Conservation (phyloP, 2,329 filamentous ascomycete genomes). For the Akanthomyces dipterigenus region DNA sequence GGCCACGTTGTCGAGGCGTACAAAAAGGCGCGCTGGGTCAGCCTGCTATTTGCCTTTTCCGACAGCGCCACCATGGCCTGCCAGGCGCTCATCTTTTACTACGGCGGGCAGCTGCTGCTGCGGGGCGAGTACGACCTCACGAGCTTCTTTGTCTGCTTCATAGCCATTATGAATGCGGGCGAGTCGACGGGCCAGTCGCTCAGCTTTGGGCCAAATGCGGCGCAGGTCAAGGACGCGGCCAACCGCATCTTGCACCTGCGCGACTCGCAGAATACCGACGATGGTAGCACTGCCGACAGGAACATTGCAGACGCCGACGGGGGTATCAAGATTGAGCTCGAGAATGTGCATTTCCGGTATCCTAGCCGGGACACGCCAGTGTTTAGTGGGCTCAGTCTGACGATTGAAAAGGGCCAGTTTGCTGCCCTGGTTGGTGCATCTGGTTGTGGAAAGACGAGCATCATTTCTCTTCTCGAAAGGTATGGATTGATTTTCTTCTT, state of each 20-base stretch:
- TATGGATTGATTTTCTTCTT: constrained; percentile 4
- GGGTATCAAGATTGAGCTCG: constrained; percentile 50
- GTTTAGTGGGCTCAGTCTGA: constrained; percentile 55
- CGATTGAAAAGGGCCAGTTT: constrained; percentile 62
- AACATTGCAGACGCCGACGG: constrained; percentile 39
- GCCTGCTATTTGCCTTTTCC: constrained; percentile 60
- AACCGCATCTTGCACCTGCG: constrained; percentile 52
- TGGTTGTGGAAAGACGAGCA: constrained; percentile 66
- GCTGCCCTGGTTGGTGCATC: constrained; percentile 64
- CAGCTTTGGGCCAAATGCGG: constrained; percentile 58
- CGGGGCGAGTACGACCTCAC: constrained; percentile 40
- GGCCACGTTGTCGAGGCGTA: constrained; percentile 54
- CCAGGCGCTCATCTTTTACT: constrained; percentile 61
- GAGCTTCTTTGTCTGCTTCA: constrained; percentile 52
- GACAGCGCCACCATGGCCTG: constrained; percentile 59
- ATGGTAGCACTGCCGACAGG: constrained; percentile 19
- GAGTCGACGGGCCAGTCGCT: constrained; percentile 62
- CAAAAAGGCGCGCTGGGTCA: constrained; percentile 54
- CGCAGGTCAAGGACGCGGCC: constrained; percentile 51
- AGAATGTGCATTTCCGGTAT: constrained; percentile 53
- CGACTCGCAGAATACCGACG: constrained; percentile 33
- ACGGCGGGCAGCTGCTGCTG: constrained; percentile 54
- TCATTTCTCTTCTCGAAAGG: constrained; percentile 56
- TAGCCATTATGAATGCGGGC: constrained; percentile 60
- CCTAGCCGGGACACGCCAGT: constrained; percentile 50